These are phyloP conservation scores for Mallotus repandus DNA, from an alignment of 441 rosid genomes.

Conservation along the genomic window DNA sequence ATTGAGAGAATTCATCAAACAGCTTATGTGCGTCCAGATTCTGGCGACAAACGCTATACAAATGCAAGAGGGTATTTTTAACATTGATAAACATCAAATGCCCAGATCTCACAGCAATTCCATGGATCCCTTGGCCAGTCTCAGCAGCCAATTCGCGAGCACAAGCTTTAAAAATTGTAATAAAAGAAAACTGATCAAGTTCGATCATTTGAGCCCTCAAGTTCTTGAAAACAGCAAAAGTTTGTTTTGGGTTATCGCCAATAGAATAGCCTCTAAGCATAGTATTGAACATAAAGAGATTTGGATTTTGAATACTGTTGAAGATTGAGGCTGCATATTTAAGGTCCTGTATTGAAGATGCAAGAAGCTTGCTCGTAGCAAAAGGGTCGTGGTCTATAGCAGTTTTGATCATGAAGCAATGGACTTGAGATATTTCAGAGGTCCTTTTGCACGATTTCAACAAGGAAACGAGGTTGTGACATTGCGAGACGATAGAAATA, in stretches of 20 bases:
- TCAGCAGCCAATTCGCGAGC: slow-evolving; percentile 28
- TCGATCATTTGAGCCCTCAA: slow-evolving; percentile 46
- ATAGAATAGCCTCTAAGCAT: slow-evolving; percentile 55
- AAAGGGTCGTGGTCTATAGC: slow-evolving; percentile 52
- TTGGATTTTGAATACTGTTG: slow-evolving; percentile 39
- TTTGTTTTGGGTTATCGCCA: slow-evolving; percentile 44
- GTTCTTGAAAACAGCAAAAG: slow-evolving; percentile 48
- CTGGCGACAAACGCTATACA: not conserved
- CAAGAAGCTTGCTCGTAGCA: slow-evolving; percentile 60
- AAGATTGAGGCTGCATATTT: slow-evolving; percentile 60
- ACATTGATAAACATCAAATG: slow-evolving; percentile 26
- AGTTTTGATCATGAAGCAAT: slow-evolving; percentile 48
- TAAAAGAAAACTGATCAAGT: slow-evolving; percentile 61
- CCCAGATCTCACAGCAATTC: slow-evolving; percentile 53
- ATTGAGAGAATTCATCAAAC: slow-evolving; percentile 55
- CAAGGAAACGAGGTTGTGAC: slow-evolving; percentile 26
- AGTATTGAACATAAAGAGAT: slow-evolving; percentile 62
- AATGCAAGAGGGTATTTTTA: slow-evolving; percentile 31
- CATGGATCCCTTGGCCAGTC: slow-evolving; percentile 51
- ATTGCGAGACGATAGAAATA: slow-evolving; percentile 14
- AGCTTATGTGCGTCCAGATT: slow-evolving; percentile 19
- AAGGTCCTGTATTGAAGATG: slow-evolving; percentile 41
- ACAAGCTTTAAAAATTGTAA: slow-evolving; percentile 54
- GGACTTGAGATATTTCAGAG: slow-evolving; percentile 47
- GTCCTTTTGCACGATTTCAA: slow-evolving; percentile 39